Percentiles rank a stretch among this genome's conserved stretches.
These are phyloP conservation scores for Cladosporium velox DNA, from an alignment of 2,329 filamentous ascomycete species.

Conservation along the genomic window DNA sequence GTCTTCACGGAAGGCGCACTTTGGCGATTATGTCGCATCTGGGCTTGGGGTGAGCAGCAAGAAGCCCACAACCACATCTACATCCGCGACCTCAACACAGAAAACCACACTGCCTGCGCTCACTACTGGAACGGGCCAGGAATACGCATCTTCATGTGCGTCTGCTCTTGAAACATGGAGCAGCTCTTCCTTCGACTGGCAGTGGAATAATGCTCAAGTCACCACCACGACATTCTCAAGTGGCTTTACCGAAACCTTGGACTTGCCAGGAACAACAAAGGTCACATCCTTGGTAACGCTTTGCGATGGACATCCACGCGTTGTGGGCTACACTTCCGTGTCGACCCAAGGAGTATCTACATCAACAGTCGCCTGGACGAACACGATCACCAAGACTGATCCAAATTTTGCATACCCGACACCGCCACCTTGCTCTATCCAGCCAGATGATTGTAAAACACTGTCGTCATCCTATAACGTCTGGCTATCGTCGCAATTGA, in stretches of 20 bases:
- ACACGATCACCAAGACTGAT: constrained; percentile 18
- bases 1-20: not conserved
- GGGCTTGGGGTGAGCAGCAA: constrained; percentile 10
- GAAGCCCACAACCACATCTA: not conserved
- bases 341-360: constrained; percentile 1
- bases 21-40: constrained; percentile 18
- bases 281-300: constrained; percentile 23
- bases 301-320: constrained; percentile 30
- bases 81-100: not conserved
- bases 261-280: constrained; percentile 13
- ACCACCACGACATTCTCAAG: constrained; percentile 17
- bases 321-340: constrained; percentile 15
- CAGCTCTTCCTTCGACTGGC: constrained; percentile 9
- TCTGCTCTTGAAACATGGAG: constrained; percentile 13
- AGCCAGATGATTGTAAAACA: constrained; percentile 14
- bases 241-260: constrained; percentile 4
- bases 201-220: not conserved
- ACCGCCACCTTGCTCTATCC: constrained; percentile 21
- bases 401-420: constrained; percentile 21
- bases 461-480: constrained; percentile 21
- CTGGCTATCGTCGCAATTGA: not conserved
- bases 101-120: not conserved
- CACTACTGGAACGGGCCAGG: constrained; percentile 15
- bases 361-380: constrained; percentile 15
- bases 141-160: constrained; percentile 16